phyloP scores from a whole-genome alignment of 768 basidiomycete genomes.

The Cubamyces lactineus region DNA sequence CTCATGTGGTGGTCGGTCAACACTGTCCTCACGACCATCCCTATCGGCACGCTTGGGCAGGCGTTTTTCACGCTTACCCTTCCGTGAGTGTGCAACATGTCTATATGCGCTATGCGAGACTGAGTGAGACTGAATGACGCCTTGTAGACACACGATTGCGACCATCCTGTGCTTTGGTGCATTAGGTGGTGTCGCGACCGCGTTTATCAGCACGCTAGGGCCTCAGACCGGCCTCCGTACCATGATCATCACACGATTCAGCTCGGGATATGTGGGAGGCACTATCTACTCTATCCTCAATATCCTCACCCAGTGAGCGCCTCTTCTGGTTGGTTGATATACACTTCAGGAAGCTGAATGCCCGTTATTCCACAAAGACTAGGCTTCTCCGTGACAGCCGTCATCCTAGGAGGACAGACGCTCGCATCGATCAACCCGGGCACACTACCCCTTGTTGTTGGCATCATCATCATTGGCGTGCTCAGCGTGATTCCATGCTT shows the following conservation, averaged over 20 bases:
- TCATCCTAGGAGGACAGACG: conserved; percentile 59
- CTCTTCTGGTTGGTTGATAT: too few relatives aligned
- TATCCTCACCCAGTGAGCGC: conserved; percentile 46
- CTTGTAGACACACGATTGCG: conserved; percentile 45
- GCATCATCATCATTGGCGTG: conserved; percentile 50
- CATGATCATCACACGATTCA: conserved; percentile 55
- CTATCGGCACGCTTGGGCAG: conserved; percentile 53
- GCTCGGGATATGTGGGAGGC: conserved; percentile 52
- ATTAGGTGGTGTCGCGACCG: conserved; percentile 44
- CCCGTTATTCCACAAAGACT: conserved; percentile 33
- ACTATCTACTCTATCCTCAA: conserved; percentile 55
- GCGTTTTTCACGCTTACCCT: conserved; percentile 53
- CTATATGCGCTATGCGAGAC: background rate
- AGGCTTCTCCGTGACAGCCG: conserved; percentile 51
- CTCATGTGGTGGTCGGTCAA: conserved; percentile 58
- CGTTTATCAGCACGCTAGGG: conserved; percentile 58
- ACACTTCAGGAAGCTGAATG: background rate
- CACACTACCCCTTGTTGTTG: conserved; percentile 49
- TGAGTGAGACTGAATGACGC: conserved; percentile 4
- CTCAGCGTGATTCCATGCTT: conserved; percentile 49
- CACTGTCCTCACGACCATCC: conserved; percentile 45
- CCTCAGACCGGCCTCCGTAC: conserved; percentile 57
- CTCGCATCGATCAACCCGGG: conserved; percentile 48
- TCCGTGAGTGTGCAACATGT: conserved; percentile 34
- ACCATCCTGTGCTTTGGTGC: conserved; percentile 50